Percentiles rank a stretch among this genome's conserved stretches.
These are phyloP conservation scores for Acacia concinna DNA, from an alignment of 331 rosid genomes.

Conservation along the genomic window DNA sequence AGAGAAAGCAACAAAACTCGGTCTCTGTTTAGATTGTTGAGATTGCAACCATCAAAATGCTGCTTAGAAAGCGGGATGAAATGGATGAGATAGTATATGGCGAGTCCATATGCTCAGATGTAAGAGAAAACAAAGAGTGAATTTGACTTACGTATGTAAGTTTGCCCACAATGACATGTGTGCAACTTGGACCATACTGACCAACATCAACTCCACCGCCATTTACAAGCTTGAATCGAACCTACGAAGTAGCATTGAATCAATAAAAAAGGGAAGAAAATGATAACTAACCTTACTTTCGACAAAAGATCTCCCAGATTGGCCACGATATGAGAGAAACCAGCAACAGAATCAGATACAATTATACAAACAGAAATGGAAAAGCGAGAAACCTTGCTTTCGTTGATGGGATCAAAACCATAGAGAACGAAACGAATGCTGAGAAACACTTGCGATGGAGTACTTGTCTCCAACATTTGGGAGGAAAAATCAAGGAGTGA, in stretches of 20 bases:
- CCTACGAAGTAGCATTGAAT: constrained; percentile 38
- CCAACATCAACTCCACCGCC: constrained; percentile 82
- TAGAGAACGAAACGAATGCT: constrained; percentile 66
- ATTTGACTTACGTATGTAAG: constrained; percentile 50
- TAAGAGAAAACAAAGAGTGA: neutral
- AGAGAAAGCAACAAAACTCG: neutral
- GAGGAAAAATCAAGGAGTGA: neutral
- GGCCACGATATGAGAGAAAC: neutral
- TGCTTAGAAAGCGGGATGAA: neutral
- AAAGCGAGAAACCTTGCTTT: constrained; percentile 49
- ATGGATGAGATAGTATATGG: neutral
- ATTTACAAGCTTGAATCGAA: constrained; percentile 65
- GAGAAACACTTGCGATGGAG: constrained; percentile 43
- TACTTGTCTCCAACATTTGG: constrained; percentile 42
- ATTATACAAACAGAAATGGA: neutral
- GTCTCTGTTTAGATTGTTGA: neutral
- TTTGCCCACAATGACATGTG: constrained; percentile 77
- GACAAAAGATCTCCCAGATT: neutral
- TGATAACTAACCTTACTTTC: neutral
- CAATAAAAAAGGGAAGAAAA: neutral
- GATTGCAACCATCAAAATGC: neutral
- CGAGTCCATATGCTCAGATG: neutral
- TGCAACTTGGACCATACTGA: constrained; percentile 54
- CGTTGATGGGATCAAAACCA: constrained; percentile 56
- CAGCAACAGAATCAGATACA: neutral